Percentiles rank a stretch among this genome's conserved stretches.
Conservation (phyloP, 495 filamentous ascomycete genomes). For the Evansstolkia leycettana region DNA sequence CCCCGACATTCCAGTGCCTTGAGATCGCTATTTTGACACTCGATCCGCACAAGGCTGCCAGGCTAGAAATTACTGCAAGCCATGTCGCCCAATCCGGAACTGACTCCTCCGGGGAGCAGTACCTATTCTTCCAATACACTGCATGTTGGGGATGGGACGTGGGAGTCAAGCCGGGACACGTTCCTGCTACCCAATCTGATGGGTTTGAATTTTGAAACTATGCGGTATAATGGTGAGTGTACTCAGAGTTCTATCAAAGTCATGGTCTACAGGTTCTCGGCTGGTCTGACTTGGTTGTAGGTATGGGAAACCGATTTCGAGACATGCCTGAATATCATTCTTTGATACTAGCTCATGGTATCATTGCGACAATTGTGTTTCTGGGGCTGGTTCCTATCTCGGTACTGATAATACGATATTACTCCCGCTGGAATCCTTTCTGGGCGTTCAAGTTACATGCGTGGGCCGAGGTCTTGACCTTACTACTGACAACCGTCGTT, state of each 20-base stretch:
- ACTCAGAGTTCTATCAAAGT: too few relatives aligned
- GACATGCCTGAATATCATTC: conserved; percentile 62
- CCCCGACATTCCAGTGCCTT: conserved; percentile 21
- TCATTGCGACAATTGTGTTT: conserved; percentile 80
- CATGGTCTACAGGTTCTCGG: conserved; percentile 2
- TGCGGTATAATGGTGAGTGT: conserved; percentile 79
- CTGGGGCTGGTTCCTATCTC: conserved; percentile 70
- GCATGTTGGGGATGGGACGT: conserved; percentile 83
- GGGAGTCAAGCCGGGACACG: conserved; percentile 71
- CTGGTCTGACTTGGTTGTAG: conserved; percentile 34
- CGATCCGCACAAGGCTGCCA: background rate
- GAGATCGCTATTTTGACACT: conserved; percentile 6
- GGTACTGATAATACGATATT: conserved; percentile 68
- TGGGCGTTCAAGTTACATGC: conserved; percentile 68
- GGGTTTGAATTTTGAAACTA: conserved; percentile 86
- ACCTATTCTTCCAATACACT: conserved; percentile 74
- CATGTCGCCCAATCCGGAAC: conserved; percentile 34
- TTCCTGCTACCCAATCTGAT: conserved; percentile 81
- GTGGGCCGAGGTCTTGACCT: conserved; percentile 73
- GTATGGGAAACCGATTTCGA: conserved; percentile 84
- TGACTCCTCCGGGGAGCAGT: conserved; percentile 70
- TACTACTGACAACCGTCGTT: conserved; percentile 56
- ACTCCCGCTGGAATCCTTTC: conserved; percentile 45
- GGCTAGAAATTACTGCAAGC: conserved; percentile 1
- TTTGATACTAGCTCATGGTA: conserved; percentile 71